phyloP scores from a whole-genome alignment of 257 asterid species.

The Nicotiana attenuata region DNA sequence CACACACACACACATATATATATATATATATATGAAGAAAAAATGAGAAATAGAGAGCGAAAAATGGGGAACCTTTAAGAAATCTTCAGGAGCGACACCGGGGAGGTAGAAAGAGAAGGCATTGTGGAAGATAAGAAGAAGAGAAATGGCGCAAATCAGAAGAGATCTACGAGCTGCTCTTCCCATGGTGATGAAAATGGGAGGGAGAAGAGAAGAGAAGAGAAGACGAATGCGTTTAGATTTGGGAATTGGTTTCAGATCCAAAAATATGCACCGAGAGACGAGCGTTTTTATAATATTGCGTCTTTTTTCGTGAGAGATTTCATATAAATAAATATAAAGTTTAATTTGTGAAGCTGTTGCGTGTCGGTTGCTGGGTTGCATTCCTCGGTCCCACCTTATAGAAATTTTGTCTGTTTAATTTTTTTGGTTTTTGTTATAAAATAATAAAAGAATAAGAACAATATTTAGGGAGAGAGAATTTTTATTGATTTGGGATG shows the following conservation, averaged over 20 bases:
- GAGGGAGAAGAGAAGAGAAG: neutral
- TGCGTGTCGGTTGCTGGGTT: neutral
- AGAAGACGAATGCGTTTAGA: neutral
- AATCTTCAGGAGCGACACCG: slow-evolving; percentile 85
- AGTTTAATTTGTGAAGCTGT: neutral
- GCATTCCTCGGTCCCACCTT: neutral
- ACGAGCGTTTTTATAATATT: neutral
- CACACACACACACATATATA: no score
- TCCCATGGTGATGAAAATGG: slow-evolving; percentile 11
- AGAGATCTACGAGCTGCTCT: slow-evolving; percentile 18
- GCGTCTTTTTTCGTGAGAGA: neutral
- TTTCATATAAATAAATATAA: neutral
- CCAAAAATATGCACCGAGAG: neutral
- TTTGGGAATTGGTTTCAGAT: slow-evolving; percentile 8
- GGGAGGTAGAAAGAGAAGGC: slow-evolving; percentile 68
- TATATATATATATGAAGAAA: no score
- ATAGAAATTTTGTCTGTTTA: neutral
- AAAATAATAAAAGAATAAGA: no score
- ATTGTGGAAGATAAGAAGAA: slow-evolving; percentile 44
- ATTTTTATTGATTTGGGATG: no score
- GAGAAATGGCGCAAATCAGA: slow-evolving; percentile 2
- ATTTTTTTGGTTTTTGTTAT: no score
- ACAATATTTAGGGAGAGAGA: no score
- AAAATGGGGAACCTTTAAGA: slow-evolving; percentile 41
- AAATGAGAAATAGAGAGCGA: neutral